These are phyloP conservation scores for Hyparrhenia diplandra DNA, from an alignment of 176 grass and related monocot genomes.

Conservation along the genomic window DNA sequence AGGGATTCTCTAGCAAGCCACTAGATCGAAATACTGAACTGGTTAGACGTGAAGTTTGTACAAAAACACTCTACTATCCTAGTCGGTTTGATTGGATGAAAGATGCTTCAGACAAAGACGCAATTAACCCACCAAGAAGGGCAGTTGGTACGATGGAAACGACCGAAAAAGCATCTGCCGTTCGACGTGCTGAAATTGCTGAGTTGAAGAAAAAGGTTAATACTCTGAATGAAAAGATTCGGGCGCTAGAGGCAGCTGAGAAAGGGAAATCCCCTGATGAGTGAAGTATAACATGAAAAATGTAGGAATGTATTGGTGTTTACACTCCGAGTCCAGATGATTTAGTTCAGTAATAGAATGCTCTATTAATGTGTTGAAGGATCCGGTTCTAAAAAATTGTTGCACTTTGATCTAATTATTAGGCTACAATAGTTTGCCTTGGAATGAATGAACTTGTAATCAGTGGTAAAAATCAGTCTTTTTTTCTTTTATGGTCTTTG, in stretches of 20 bases:
- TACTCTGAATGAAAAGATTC: slow-evolving; percentile 12
- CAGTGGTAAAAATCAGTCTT: background rate
- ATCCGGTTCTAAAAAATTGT: background rate
- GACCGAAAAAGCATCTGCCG: background rate
- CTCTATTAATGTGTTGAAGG: background rate
- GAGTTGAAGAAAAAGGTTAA: background rate
- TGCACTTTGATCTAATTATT: background rate
- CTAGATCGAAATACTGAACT: background rate
- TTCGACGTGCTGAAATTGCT: background rate
- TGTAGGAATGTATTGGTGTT: background rate
- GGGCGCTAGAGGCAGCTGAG: background rate
- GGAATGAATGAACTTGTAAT: background rate
- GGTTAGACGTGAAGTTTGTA: background rate
- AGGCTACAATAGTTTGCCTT: background rate
- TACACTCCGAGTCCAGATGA: background rate
- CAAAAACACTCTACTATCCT: slow-evolving; percentile 24
- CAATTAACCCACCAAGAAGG: slow-evolving; percentile 2
- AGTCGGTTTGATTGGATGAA: background rate
- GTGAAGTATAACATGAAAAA: background rate
- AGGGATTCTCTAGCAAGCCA: background rate
- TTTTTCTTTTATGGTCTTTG: background rate
- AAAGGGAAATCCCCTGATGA: background rate
- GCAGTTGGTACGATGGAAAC: slow-evolving; percentile 14
- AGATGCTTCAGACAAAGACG: background rate
- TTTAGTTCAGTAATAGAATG: slow-evolving; percentile 1